Conservation (phyloP, 2,329 filamentous ascomycete species). For the Aspergillus quadricinctus region DNA sequence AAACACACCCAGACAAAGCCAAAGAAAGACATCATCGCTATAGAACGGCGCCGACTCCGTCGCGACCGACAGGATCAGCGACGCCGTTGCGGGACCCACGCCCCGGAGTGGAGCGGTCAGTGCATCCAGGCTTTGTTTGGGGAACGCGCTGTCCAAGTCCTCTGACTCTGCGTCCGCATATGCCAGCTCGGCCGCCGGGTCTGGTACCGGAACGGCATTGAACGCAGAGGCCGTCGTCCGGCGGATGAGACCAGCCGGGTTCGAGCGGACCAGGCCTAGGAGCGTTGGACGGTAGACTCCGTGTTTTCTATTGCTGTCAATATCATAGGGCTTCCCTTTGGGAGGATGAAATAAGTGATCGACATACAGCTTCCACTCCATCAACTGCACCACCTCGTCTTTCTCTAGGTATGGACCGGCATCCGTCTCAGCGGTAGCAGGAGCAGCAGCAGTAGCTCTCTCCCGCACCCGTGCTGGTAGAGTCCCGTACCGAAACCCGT, state of each 20-base stretch:
- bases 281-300: constrained; percentile 38
- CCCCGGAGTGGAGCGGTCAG: constrained; percentile 36
- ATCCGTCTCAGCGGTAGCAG: constrained; percentile 3
- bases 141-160: constrained; percentile 17
- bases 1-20: constrained; percentile 30
- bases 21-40: constrained; percentile 41
- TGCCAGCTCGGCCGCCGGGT: background rate
- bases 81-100: constrained; percentile 41
- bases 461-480: constrained; percentile 24
- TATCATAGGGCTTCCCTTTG: background rate
- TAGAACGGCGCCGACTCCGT: constrained; percentile 36
- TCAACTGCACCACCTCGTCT: constrained; percentile 33
- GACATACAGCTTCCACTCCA: constrained; percentile 45
- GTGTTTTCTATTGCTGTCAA: constrained; percentile 30
- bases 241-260: constrained; percentile 21
- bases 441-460: constrained; percentile 11
- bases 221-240: constrained; percentile 27
- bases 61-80: constrained; percentile 37
- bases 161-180: background rate
- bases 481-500: constrained; percentile 36
- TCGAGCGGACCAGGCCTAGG: constrained; percentile 37
- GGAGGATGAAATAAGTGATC: background rate
- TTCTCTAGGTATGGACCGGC: constrained; percentile 22
- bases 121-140: constrained; percentile 27
- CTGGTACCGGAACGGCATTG: constrained; percentile 12